Base-by-base conservation (phyloP, 75 land plant genomes). In the Adiantum capillusveneris region DNA sequence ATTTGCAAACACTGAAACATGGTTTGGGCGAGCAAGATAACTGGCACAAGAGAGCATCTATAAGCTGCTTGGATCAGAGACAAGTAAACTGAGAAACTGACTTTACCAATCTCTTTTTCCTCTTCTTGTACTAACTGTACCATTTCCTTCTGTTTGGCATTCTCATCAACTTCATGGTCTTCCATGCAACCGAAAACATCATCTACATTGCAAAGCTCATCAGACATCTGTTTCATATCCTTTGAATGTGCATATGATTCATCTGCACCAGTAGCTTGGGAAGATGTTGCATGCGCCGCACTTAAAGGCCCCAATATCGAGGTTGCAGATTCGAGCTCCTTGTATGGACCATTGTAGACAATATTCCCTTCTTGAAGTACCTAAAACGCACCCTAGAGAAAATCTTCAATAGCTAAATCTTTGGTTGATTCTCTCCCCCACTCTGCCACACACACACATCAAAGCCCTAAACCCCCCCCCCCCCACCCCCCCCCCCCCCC, bases 1-100 rank as follows among this genome's bases (percentile, higher is more conserved):
- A 87, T 81, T 45, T 92, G 86, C 62, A 88, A 78, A 7, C 68
- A 19, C 59, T 84, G 88, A 75, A 86, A 90, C 20, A 70, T n/a
- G 46, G 71, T 67, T 58, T 88, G 89, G 6, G 79, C 75, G 28
- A 81, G 13, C 58, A 85, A 39, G 39, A 83, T 77, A 21, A 81
- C 20, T 0, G 80, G 72, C 0, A 90, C 62, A 59, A 84, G 44
- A 50, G 76, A 56, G 42, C 90, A 71, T 44, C 76, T 67, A 51
- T 84, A 77, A 36, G 81, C 81, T 25, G 77, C 59, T 17, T 75
- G 79, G n/a, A 92, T 71, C 53, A 82, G 88, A 48, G 77, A 75
- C 89, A 86, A 92, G 57, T 92, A 92, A 3, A 92, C 89, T 34
- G 65, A 53, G 19, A 77, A 34, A 25, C 83, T 69, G 3, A 83